phyloP scores from a whole-genome alignment of 2,329 filamentous ascomycete genomes.

The Blumeria hordei region DNA sequence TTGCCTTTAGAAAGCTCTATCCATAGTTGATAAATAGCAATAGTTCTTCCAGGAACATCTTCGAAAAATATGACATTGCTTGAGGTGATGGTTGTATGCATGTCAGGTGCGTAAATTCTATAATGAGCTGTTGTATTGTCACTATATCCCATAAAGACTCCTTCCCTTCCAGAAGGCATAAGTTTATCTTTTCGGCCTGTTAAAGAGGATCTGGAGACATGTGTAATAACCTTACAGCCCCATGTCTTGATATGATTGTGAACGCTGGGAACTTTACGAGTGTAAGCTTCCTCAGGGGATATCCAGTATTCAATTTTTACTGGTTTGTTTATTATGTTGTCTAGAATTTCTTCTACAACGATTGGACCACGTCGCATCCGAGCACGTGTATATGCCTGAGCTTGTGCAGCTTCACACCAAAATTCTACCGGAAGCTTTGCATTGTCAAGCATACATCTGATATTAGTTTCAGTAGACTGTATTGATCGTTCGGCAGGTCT shows the following conservation, averaged over 20 bases:
- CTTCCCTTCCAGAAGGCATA: constrained; percentile 1
- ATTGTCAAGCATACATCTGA: constrained; percentile 1
- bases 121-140: not conserved
- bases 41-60: not conserved
- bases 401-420: not conserved
- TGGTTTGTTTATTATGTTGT: not conserved
- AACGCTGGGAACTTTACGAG: not conserved
- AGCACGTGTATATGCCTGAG: constrained; percentile 1
- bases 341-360: not conserved
- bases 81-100: not conserved
- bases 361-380: not conserved
- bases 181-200: not conserved
- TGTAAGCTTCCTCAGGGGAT: not conserved
- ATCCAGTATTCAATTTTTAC: not conserved
- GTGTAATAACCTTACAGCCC: not conserved
- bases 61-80: not conserved
- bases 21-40: not conserved
- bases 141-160: constrained; percentile 1
- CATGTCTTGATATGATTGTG: not conserved
- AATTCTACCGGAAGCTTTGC: constrained; percentile 1
- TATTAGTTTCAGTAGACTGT: constrained; percentile 1
- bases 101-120: not conserved
- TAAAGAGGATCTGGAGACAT: not conserved
- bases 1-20: not conserved
- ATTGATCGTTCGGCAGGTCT: not conserved